Base-by-base conservation (phyloP, 345 rosid species). In the Mercurialis annua region DNA sequence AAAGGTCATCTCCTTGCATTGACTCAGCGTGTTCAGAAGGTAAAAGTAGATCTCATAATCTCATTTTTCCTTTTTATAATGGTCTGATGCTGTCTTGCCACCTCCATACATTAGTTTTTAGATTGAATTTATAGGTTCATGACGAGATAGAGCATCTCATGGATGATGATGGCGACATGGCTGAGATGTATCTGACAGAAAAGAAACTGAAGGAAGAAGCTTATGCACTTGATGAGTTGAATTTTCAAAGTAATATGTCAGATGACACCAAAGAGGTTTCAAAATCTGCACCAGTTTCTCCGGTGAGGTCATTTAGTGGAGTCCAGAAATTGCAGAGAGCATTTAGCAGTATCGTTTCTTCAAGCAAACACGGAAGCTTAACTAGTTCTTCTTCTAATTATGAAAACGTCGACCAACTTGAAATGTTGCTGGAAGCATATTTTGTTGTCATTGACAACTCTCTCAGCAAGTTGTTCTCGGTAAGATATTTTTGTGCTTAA, bases 131-230 rank as follows among this genome's bases (percentile, higher is more conserved):
- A 73, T 80, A 93, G 98, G 95, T 90, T 42, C 86, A 81, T 21
- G 96, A 93, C 82, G 97, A 93, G 74, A 87, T 90, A 73, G 98
- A 93, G 70, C 97, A 90, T 78, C 85, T 93, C 55, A 90, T 90
- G 97, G 97, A 93, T 70, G 98, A 93, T 79, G 99, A 94, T 66
- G 94, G 87, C 51, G 99, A 94, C 75, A 94, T 94, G 99, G 99
- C 97, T 73, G 95, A 87, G 83, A 90, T 94, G 99, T 84, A 94
- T 74, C 87, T 94, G 51, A 90, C 99, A 0, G 97, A 94, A 81
- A 94, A 94, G 76, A 94, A 86, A 74, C 84, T 75, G 76, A 85
- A 84, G 76, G 71, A 65, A 27, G 96, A 93, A 74, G 88, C 83
- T 80, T 82, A 79, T 79, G 81, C 81, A 43, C 66, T 79, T 24